These are phyloP conservation scores for Senecio squalidus DNA, from an alignment of 140 eudicot species.

Conservation along the genomic window DNA sequence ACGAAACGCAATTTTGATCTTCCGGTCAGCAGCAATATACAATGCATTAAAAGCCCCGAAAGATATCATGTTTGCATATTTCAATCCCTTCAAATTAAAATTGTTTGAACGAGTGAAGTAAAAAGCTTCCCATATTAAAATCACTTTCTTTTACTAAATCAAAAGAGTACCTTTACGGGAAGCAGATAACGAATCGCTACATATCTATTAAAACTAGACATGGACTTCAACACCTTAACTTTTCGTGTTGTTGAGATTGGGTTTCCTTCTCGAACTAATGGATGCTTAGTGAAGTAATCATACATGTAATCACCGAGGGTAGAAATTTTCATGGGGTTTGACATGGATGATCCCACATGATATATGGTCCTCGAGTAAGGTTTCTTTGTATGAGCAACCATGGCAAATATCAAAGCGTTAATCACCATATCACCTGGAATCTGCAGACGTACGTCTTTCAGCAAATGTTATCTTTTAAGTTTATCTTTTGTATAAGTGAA, in stretches of 20 bases:
- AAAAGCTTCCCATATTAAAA: too few relatives aligned
- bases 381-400: conserved; percentile 42
- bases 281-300: conserved; percentile 38
- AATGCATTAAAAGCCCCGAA: conserved; percentile 1
- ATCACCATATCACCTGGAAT: conserved; percentile 64
- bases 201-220: conserved; percentile 43
- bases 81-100: conserved; percentile 1
- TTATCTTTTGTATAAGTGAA: too few relatives aligned
- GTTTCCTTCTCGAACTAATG: conserved; percentile 18
- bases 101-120: background rate
- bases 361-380: conserved; percentile 32
- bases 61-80: conserved; percentile 3
- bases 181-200: conserved; percentile 44
- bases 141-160: background rate
- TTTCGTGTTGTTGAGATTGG: conserved; percentile 9
- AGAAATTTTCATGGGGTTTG: conserved; percentile 31
- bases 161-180: conserved; percentile 44
- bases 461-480: background rate
- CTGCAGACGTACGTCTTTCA: conserved; percentile 29
- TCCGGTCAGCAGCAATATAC: conserved; percentile 7
- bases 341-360: conserved; percentile 50
- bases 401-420: conserved; percentile 46
- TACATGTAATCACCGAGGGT: background rate
- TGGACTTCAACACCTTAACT: conserved; percentile 27
- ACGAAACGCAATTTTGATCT: conserved; percentile 4